Percentiles rank a stretch among this genome's conserved stretches.
These are phyloP conservation scores for Penstemon davidsonii DNA, from an alignment of 257 asterid genomes.

Conservation along the genomic window DNA sequence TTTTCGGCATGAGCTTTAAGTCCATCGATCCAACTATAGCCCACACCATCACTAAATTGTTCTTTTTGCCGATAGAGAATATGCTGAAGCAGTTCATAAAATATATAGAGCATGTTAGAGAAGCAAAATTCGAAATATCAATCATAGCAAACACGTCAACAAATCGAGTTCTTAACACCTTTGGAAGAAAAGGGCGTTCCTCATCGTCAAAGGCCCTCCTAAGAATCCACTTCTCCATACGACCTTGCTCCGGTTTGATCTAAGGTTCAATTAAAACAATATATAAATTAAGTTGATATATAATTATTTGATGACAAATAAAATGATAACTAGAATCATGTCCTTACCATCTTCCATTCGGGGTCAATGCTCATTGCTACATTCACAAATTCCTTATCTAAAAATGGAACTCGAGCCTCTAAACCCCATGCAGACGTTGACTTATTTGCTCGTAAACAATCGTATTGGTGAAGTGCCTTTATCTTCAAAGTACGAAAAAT, in stretches of 20 bases:
- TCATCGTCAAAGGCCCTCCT: slow-evolving; percentile 95
- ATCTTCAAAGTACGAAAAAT: slow-evolving; percentile 43
- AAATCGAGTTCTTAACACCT: slow-evolving; percentile 42
- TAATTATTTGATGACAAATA: background rate
- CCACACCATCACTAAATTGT: slow-evolving; percentile 98
- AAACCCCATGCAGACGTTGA: slow-evolving; percentile 98
- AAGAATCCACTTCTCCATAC: slow-evolving; percentile 90
- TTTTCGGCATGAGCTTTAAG: slow-evolving; percentile 85
- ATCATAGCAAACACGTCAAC: background rate
- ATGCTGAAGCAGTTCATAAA: slow-evolving; percentile 55
- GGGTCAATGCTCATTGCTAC: slow-evolving; percentile 95
- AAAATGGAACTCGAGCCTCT: slow-evolving; percentile 92
- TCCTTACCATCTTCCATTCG: slow-evolving; percentile 77
- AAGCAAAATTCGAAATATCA: slow-evolving; percentile 6
- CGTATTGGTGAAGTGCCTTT: slow-evolving; percentile 95
- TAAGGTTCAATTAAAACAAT: slow-evolving; percentile 25
- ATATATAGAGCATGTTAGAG: slow-evolving; percentile 25
- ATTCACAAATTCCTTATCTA: slow-evolving; percentile 82
- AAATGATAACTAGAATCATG: background rate
- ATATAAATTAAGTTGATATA: background rate
- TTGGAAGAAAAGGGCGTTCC: slow-evolving; percentile 86
- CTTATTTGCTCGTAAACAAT: slow-evolving; percentile 93
- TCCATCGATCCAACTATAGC: slow-evolving; percentile 98
- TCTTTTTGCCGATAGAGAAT: slow-evolving; percentile 92
- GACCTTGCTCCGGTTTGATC: slow-evolving; percentile 78